Evolutionary conservation across 2,329 filamentous ascomycete genomes (phyloP), one percentile per base, ranked within the genome.

Genomic region (Xylaria digitata): DNA sequence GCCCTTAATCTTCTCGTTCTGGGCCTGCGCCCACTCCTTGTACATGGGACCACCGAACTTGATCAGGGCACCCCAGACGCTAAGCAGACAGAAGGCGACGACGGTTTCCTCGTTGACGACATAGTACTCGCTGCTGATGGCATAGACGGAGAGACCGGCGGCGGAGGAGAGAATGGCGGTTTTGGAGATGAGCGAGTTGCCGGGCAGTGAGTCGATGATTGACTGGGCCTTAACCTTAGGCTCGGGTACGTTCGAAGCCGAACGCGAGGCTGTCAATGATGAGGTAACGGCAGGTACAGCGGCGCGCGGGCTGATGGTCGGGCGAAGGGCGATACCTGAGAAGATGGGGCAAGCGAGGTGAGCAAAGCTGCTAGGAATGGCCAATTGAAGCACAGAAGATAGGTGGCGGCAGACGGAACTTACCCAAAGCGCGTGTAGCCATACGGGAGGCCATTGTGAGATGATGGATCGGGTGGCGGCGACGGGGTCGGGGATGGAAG

Each of bases 111-210:
- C 96, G 86, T 99, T 99, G 84, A 99, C 88, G 81, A 99, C 94
- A 84, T 97, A 98, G 87, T 98, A 94, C 89, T 99, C 96, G 85
- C 97, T 99, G 90, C 92, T 96, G 84, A 99, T 94, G 78, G 94
- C 96, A 80, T 96, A 97, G 82, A 97, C 88, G 78, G 92, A 94
- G 76, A 97, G 83, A 84, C 92, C 95, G 78, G 96, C 93, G 73
- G 91, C 91, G 77, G 93, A 94, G 79, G 95, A 98, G 78, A 99
- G 91, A 80, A 97, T 95, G 78, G 96, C 96, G 75, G 93, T 94
- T 91, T 99, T 99, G 83, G 93, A 96, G 80, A 97, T 85, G 73
- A 97, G 86, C 79, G 88, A 95, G 88, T 89, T 97, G 76, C 96
- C 96, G 78, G 96, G 96, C 61, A 99, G 88, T 71, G 94, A 86